These are phyloP conservation scores for Rhodotorula toruloides DNA, from an alignment of 768 basidiomycete species.

Conservation along the genomic window DNA sequence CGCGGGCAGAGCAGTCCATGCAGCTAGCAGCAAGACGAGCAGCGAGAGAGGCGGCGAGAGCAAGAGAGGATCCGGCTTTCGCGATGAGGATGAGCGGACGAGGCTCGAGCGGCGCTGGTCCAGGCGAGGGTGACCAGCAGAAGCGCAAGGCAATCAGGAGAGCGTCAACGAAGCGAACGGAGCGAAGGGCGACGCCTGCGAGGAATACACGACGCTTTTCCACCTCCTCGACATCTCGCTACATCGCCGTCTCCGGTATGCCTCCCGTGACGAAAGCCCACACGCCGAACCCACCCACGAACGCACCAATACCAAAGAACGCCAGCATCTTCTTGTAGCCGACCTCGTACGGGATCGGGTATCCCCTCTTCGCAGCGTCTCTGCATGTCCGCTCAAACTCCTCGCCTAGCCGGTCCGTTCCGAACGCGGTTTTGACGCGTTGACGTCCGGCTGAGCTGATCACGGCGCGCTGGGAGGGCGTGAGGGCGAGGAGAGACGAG, in stretches of 20 bases:
- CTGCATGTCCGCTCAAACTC: conserved; percentile 55
- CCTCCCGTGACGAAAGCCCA: not conserved
- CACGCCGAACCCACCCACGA: not conserved
- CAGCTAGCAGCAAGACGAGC: too few species aligned
- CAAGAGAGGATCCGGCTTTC: too few species aligned
- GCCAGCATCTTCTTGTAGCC: conserved; percentile 29
- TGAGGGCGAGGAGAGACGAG: conserved; percentile 52
- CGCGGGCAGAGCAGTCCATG: too few species aligned
- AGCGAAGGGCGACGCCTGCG: too few species aligned
- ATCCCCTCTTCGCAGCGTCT: conserved; percentile 36
- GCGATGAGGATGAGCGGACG: too few species aligned
- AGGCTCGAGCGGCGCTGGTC: too few species aligned
- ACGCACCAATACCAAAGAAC: not conserved
- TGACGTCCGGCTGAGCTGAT: conserved; percentile 58
- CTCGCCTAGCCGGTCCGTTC: conserved; percentile 53
- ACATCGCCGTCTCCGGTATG: not conserved
- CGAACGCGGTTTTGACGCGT: conserved; percentile 64
- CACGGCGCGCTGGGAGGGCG: conserved; percentile 49
- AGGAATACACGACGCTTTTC: too few species aligned
- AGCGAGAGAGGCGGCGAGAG: too few species aligned
- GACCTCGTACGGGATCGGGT: conserved; percentile 21
- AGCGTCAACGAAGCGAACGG: too few species aligned
- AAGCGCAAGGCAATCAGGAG: too few species aligned
- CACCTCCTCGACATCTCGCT: not conserved
- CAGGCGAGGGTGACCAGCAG: too few species aligned